Percentiles rank a stretch among this genome's conserved stretches.
phyloP scores from a whole-genome alignment of 495 filamentous ascomycete species.

The Terfezia claveryi region DNA sequence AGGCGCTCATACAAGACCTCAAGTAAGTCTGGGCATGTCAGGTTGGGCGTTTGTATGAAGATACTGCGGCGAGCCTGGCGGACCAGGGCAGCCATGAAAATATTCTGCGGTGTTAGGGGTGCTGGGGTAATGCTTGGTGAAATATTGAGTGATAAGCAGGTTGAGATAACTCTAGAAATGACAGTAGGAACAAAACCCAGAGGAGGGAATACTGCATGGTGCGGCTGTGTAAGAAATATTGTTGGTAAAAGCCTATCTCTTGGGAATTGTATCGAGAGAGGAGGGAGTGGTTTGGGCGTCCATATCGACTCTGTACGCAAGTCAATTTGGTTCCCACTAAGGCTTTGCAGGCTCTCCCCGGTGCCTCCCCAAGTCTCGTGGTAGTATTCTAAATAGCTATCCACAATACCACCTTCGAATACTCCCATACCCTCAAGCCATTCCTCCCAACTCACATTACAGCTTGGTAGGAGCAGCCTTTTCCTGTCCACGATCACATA shows the following conservation, averaged over 20 bases:
- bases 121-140: constrained; percentile 28
- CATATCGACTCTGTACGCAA: background rate
- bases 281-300: background rate
- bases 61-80: constrained; percentile 29
- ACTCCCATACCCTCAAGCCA: constrained; percentile 53
- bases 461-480: constrained; percentile 38
- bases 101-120: constrained; percentile 45
- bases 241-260: constrained; percentile 21
- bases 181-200: background rate
- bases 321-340: background rate
- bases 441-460: constrained; percentile 54
- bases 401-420: constrained; percentile 32
- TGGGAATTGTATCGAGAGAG: constrained; percentile 2
- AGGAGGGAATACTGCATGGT: constrained; percentile 24
- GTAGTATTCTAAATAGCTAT: constrained; percentile 37
- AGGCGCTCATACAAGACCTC: constrained; percentile 26
- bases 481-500: constrained; percentile 46
- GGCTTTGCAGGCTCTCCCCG: background rate
- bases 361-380: constrained; percentile 29
- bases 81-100: constrained; percentile 33
- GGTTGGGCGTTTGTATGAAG: constrained; percentile 48
- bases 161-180: constrained; percentile 4
- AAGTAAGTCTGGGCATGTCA: constrained; percentile 38
- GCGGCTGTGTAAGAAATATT: constrained; percentile 43
- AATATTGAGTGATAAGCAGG: constrained; percentile 20